Base-by-base conservation (phyloP, 495 filamentous ascomycete species). In the Cercophora scortea region DNA sequence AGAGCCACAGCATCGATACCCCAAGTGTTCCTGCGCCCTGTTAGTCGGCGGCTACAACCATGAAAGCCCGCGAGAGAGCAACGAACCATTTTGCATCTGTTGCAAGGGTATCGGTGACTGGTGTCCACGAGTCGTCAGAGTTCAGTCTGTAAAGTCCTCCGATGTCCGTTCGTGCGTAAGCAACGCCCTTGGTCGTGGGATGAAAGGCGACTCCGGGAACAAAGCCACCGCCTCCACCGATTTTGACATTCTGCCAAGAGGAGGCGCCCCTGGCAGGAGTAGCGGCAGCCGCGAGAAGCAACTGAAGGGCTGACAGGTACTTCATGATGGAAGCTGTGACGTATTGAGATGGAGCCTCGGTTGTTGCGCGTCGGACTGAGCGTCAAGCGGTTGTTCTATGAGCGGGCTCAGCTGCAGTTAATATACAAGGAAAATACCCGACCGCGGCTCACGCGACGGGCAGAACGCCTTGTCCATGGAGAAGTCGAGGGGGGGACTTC, bases 151-250 rank as follows among this genome's bases (percentile, higher is more conserved):
- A 85, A 15, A 78, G 65, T 18, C 82, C 80, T 8, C 82, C 81
- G 58, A 85, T 84, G 54, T 85, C 82, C 3, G 80, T 81, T 19
- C 82, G 69, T 35, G 78, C 77, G 57, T 85, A 85, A 0, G 79
- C 79, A 13, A 85, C 63, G 8, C 79, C 79, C 51, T 77, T 77
- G 10, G 62, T 65, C 18, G 67, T 77, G 8, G 79, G 80, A 50
- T 83, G 78, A 58, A 81, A 83, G 12, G 82, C 69, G 41, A 85
- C 76, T 16, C 80, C 71, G 10, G 79, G 74, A 11, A 79, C 70
- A 56, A 84, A 85, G 17, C 81, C 81, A 39, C 80, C 81, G n/a
- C 81, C 81, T 11, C 78, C 76, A 15, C 71, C 73, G 18, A 74
- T 70, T 51, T 69, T 66, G 52, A 74, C 73, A 46, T 76, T 76